These are phyloP conservation scores for Xanthoparmelia taractica DNA, from an alignment of 495 filamentous ascomycete genomes.

Conservation along the genomic window DNA sequence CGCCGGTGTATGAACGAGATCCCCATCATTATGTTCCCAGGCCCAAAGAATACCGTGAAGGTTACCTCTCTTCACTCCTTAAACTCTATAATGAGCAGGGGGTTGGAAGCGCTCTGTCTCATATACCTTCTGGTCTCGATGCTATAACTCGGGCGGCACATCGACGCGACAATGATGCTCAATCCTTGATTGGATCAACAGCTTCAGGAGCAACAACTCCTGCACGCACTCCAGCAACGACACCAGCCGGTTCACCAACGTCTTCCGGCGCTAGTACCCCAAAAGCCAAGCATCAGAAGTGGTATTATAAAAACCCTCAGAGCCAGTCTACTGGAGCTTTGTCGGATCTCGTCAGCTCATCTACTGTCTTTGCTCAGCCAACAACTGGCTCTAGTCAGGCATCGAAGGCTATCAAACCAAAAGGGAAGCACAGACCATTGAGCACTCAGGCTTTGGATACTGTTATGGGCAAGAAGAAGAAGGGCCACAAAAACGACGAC, in stretches of 20 bases:
- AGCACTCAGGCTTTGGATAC: slow-evolving; percentile 42
- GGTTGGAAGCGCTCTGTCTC: slow-evolving; percentile 22
- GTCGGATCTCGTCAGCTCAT: slow-evolving; percentile 51
- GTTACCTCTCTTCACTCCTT: slow-evolving; percentile 68
- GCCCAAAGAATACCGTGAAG: slow-evolving; percentile 64
- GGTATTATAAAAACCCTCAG: slow-evolving; percentile 55
- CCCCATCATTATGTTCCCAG: slow-evolving; percentile 59
- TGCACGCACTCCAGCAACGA: slow-evolving; percentile 21
- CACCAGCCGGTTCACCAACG: slow-evolving; percentile 35
- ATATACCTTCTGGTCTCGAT: slow-evolving; percentile 21
- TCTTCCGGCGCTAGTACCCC: slow-evolving; percentile 44
- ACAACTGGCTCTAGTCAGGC: slow-evolving; percentile 24
- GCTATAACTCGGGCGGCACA: slow-evolving; percentile 13
- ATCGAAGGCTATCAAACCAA: slow-evolving; percentile 23
- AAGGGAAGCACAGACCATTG: slow-evolving; percentile 31
- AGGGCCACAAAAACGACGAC: slow-evolving; percentile 39
- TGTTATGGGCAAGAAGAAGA: slow-evolving; percentile 34
- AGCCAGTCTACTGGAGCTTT: slow-evolving; percentile 42
- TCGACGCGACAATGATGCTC: not conserved
- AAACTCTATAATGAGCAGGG: slow-evolving; percentile 57
- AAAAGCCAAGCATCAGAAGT: slow-evolving; percentile 45
- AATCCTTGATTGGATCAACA: slow-evolving; percentile 11
- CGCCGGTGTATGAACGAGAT: slow-evolving; percentile 52
- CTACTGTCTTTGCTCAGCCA: slow-evolving; percentile 43
- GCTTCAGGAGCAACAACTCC: slow-evolving; percentile 9